Base-by-base conservation (phyloP, 768 basidiomycete genomes). In the Lepiota brunneoincarnata region DNA sequence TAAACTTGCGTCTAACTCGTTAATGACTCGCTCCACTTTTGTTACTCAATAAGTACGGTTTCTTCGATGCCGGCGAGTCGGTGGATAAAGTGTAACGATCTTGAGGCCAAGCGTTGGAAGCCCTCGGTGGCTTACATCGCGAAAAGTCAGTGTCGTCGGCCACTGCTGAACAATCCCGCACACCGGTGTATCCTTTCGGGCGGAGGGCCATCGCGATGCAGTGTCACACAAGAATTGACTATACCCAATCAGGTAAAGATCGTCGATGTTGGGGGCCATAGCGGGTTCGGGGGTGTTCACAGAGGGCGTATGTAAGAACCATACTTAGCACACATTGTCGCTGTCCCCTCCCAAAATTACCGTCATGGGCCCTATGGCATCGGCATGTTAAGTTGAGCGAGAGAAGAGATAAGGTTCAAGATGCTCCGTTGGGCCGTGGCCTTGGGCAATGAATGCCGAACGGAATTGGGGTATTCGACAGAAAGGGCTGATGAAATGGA, bases 371-470 rank as follows among this genome's bases (percentile, higher is more conserved):
- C 28, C 43, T 21, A 21, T 44, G 20, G 42, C 40, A 23, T 45
- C 51, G 43, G 51, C 34, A 44, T 24, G 24, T 44, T 15, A 64
- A 62, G 69, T 72, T 72, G 61, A 40, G 62, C 59, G 65, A 52
- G 53, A 26, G 23, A 17, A 9, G 15, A 68, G 68, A 74, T 72
- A 66, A 69, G 61, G 73, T 73, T 74, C 61, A 59, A 65, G 68
- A 71, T 68, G 38, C 28, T 26, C 43, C 36, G 46, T 35, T 50
- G 61, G 48, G 61, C 64, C 66, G 54, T 40, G 21, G 23, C 53
- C 41, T 52, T 46, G 63, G 65, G 48, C 56, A 40, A 35, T 12
- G 34, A 42, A 42, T 50, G 9, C 59, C 47, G 24, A 47, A 64
- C 40, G 56, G 55, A 55, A 34, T 26, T 35, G 38, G 31, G 56